Conservation (phyloP, 371 early-diverging fungal species). For the Haplosporangium sp. region DNA sequence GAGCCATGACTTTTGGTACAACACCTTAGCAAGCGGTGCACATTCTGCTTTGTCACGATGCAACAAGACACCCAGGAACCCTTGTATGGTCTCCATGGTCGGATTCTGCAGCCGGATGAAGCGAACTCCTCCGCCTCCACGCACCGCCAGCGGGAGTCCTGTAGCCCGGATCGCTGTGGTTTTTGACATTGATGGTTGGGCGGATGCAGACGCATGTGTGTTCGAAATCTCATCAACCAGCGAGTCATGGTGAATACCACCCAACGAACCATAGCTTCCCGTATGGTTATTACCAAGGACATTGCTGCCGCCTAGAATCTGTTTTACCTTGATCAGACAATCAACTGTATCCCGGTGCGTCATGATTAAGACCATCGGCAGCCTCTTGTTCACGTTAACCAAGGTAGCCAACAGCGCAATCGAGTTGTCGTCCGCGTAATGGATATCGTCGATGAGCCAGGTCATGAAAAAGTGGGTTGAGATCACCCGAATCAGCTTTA, state of each 20-base stretch:
- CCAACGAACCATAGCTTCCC: constrained; percentile 13
- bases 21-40: constrained; percentile 27
- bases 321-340: constrained; percentile 40
- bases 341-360: constrained; percentile 44
- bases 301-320: constrained; percentile 37
- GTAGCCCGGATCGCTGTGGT: constrained; percentile 27
- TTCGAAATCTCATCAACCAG: constrained; percentile 30
- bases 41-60: constrained; percentile 31
- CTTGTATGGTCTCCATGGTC: constrained; percentile 27
- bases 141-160: constrained; percentile 27
- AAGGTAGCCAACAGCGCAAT: constrained; percentile 33
- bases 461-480: constrained; percentile 56
- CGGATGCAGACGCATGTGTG: not conserved
- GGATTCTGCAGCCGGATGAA: constrained; percentile 45
- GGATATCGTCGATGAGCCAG: constrained; percentile 54
- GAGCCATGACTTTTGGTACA: constrained; percentile 41
- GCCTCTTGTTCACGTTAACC: constrained; percentile 47
- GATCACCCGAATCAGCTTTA: constrained; percentile 47
- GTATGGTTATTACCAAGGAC: constrained; percentile 8
- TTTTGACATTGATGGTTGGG: constrained; percentile 23
- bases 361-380: constrained; percentile 49
- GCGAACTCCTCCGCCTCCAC: constrained; percentile 50
- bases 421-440: constrained; percentile 48
- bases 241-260: constrained; percentile 24
- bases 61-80: constrained; percentile 30